phyloP scores from a whole-genome alignment of 345 rosid genomes.

The Eucalyptus urophylla region DNA sequence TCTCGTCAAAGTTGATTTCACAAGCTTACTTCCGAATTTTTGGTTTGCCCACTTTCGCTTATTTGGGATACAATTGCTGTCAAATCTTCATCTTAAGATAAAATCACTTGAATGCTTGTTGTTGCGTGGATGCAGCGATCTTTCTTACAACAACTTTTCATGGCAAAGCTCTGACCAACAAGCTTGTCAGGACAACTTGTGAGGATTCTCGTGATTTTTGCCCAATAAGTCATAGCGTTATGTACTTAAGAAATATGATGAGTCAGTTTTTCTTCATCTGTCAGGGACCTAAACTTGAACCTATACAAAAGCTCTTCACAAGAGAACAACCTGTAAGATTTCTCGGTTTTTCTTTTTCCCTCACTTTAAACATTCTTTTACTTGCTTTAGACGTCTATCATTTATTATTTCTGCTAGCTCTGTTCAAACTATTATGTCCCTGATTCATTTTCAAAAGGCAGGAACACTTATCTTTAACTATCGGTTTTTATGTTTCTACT shows the following conservation, averaged over 20 bases:
- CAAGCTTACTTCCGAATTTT: neutral
- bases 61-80: neutral
- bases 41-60: neutral
- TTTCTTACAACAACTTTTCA: conserved; percentile 61
- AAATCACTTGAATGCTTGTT: neutral
- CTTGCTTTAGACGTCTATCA: neutral
- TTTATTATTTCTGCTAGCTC: neutral
- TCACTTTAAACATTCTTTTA: neutral
- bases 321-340: conserved; percentile 14
- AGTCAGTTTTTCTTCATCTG: neutral
- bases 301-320: conserved; percentile 25
- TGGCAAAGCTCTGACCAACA: conserved; percentile 28
- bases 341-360: neutral
- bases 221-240: neutral
- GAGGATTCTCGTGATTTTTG: neutral
- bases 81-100: neutral
- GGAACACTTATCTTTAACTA: neutral
- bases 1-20: neutral
- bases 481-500: neutral
- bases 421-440: neutral
- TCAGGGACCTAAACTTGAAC: conserved; percentile 28
- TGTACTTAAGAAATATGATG: neutral
- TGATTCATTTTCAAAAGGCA: neutral
- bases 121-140: conserved; percentile 41
- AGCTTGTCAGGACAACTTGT: conserved; percentile 47